These are phyloP conservation scores for Dictyostelium firmibasis DNA, from an alignment of 78 protist genomes.

Conservation along the genomic window DNA sequence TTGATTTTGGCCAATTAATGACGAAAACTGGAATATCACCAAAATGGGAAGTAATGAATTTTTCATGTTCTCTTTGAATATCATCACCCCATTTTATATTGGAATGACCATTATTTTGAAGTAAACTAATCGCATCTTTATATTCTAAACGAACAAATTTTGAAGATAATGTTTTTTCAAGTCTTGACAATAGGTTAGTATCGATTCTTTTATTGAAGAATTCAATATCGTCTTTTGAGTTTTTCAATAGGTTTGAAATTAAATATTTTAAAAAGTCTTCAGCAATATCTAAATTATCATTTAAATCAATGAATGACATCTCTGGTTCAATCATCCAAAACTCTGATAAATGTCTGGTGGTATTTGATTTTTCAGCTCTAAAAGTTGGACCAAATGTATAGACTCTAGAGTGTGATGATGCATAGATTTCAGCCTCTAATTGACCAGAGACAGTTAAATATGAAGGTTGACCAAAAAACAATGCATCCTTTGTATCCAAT, in stretches of 20 bases:
- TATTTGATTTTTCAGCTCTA: constrained; percentile 86
- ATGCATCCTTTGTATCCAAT: neutral
- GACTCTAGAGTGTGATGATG: constrained; percentile 71
- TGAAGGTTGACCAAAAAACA: constrained; percentile 83
- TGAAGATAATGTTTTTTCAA: neutral
- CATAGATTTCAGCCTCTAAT: constrained; percentile 85
- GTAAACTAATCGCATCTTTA: constrained; percentile 86
- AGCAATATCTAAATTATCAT: constrained; percentile 81
- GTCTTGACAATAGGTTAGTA: constrained; percentile 21
- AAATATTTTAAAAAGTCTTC: constrained; percentile 76
- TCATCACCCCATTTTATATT: constrained; percentile 85
- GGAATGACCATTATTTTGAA: constrained; percentile 2
- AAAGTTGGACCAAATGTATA: constrained; percentile 96
- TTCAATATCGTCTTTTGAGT: constrained; percentile 46
- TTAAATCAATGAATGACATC: constrained; percentile 85
- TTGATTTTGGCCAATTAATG: constrained; percentile 74
- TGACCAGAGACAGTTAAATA: constrained; percentile 93
- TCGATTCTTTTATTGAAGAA: constrained; percentile 62
- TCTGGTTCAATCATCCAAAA: constrained; percentile 97
- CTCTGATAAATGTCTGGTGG: constrained; percentile 93
- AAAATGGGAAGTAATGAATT: constrained; percentile 46
- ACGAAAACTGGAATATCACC: constrained; percentile 81
- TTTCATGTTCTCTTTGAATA: constrained; percentile 91
- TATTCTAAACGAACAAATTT: constrained; percentile 76
- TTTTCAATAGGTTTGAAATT: constrained; percentile 5